Evolutionary conservation across 2,329 filamentous ascomycete genomes (phyloP).

Genomic region (Fusarium sp.): DNA sequence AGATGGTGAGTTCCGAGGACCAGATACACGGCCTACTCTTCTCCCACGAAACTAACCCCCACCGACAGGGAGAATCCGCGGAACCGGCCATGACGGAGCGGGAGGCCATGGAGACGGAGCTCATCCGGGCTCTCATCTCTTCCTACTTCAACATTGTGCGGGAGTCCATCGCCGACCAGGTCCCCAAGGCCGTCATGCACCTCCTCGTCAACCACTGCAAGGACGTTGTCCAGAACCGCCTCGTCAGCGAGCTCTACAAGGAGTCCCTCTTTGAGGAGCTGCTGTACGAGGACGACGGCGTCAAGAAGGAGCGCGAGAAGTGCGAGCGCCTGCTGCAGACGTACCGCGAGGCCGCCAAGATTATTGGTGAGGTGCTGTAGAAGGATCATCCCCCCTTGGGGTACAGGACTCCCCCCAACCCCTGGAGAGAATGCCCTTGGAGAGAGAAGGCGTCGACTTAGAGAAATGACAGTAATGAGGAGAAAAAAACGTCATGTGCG

Average conservation of each 20-base stretch:
- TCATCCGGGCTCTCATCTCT: conserved; percentile 95
- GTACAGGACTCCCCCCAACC: neutral
- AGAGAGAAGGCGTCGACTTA: conserved; percentile 26
- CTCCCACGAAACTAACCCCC: conserved; percentile 38
- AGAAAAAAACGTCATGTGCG: conserved; percentile 26
- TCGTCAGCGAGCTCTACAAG: conserved; percentile 96
- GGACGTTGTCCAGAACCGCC: conserved; percentile 95
- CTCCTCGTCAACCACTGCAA: conserved; percentile 98
- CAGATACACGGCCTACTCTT: conserved; percentile 19
- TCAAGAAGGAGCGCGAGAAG: conserved; percentile 98
- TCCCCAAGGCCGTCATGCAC: conserved; percentile 99
- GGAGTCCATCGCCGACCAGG: conserved; percentile 98
- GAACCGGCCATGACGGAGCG: conserved; percentile 94
- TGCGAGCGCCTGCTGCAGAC: conserved; percentile 96
- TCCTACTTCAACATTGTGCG: conserved; percentile 99
- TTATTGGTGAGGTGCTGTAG: conserved; percentile 94
- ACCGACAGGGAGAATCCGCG: conserved; percentile 65
- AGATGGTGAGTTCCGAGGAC: conserved; percentile 65
- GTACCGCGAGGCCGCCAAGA: conserved; percentile 97
- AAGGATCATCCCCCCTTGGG: conserved; percentile 69
- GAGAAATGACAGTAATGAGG: conserved; percentile 36
- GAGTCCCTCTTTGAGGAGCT: conserved; percentile 91
- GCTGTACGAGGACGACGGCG: conserved; percentile 95
- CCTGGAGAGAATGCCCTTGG: conserved; percentile 17
- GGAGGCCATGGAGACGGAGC: conserved; percentile 96